A percentile compares a stretch with the other conserved stretches of the same genome.
These are phyloP conservation scores for Alopecurus myosuroides DNA, from an alignment of 176 grass and related monocot genomes.

Conservation along the genomic window DNA sequence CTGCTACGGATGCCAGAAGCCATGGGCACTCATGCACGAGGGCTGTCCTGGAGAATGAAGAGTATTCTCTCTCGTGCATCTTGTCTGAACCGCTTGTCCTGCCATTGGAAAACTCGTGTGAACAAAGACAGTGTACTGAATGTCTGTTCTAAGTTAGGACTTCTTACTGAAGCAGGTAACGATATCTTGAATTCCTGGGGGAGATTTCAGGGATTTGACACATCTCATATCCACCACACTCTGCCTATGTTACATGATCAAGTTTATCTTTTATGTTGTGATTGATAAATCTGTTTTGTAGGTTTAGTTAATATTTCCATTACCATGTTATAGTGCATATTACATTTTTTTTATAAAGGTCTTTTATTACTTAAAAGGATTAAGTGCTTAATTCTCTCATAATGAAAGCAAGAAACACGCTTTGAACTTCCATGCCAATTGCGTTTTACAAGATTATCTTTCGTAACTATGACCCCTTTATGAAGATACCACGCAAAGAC, in stretches of 20 bases:
- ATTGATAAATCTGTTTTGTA: not conserved
- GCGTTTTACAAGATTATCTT: too few relatives aligned
- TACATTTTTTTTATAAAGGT: too few relatives aligned
- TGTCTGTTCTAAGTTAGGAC: not conserved
- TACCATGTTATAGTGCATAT: not conserved
- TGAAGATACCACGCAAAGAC: too few relatives aligned
- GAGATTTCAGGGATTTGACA: not conserved
- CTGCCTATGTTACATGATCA: not conserved
- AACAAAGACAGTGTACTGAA: not conserved
- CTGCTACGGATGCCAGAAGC: constrained; percentile 55
- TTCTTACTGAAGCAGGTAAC: not conserved
- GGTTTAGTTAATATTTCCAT: not conserved
- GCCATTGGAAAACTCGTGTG: not conserved
- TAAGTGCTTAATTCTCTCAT: too few relatives aligned
- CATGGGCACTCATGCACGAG: constrained; percentile 27
- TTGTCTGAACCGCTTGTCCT: not conserved
- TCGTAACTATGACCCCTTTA: too few relatives aligned
- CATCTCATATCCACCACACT: not conserved
- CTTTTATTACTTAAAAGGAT: too few relatives aligned
- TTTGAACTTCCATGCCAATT: too few relatives aligned
- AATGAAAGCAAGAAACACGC: too few relatives aligned
- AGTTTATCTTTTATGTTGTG: not conserved
- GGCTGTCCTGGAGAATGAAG: constrained; percentile 21
- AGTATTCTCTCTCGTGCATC: not conserved
- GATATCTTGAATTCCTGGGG: not conserved